Evolutionary conservation across 148 eudicot genomes (phyloP).

Genomic region (Tetragonia tetragonoides): DNA sequence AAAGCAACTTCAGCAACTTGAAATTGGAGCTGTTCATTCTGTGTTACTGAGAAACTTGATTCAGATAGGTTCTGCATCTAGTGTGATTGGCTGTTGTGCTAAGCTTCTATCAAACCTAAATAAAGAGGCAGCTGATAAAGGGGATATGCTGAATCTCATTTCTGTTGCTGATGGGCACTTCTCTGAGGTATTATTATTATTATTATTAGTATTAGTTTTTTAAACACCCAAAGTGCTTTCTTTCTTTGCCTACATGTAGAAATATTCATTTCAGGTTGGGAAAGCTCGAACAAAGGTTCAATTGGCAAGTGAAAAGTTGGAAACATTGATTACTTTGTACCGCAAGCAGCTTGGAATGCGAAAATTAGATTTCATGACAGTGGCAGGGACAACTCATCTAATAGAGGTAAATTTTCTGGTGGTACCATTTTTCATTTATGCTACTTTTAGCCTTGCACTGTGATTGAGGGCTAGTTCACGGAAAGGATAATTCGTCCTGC

Average conservation of each 20-base stretch:
- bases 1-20: constrained; percentile 71
- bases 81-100: constrained; percentile 52
- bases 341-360: constrained; percentile 68
- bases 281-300: constrained; percentile 51
- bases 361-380: constrained; percentile 60
- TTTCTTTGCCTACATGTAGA: neutral
- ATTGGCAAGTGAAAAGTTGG: constrained; percentile 59
- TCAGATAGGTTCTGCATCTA: constrained; percentile 64
- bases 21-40: constrained; percentile 51
- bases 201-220: neutral
- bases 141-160: constrained; percentile 66
- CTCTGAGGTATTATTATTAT: constrained; percentile 85
- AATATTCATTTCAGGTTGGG: constrained; percentile 44
- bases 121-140: constrained; percentile 82
- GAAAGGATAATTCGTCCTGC: neutral
- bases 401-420: constrained; percentile 61
- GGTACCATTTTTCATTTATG: neutral
- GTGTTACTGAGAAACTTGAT: constrained; percentile 66
- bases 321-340: constrained; percentile 53
- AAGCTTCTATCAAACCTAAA: constrained; percentile 67
- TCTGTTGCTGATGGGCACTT: constrained; percentile 51
- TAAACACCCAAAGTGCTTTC: neutral
- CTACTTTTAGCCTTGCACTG: neutral
- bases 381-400: constrained; percentile 79
- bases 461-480: neutral